A percentile compares a stretch with the other conserved stretches of the same genome.
Evolutionary conservation across 352 stramenopile species (phyloP).

Genomic region (Globisporangium iwayamae): DNA sequence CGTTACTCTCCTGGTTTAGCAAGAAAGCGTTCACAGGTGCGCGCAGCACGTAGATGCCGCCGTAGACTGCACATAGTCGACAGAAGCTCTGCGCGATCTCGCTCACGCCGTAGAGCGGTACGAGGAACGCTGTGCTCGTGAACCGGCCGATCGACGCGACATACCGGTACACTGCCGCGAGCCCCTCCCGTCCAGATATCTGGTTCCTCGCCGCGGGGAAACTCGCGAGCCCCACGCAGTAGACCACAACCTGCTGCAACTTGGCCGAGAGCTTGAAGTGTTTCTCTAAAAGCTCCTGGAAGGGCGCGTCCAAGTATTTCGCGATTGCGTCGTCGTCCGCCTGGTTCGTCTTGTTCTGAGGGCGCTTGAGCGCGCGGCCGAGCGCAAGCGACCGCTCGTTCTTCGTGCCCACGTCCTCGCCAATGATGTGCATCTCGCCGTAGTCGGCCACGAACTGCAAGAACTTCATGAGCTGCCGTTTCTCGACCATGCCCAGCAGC

Average conservation of each 20-base stretch:
- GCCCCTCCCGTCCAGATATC: slow-evolving; percentile 44
- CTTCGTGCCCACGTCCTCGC: slow-evolving; percentile 75
- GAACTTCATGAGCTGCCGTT: slow-evolving; percentile 90
- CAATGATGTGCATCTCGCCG: slow-evolving; percentile 61
- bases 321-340: slow-evolving; percentile 27
- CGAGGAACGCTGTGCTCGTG: slow-evolving; percentile 79
- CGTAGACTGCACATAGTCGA: slow-evolving; percentile 82
- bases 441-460: slow-evolving; percentile 88
- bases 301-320: slow-evolving; percentile 50
- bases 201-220: slow-evolving; percentile 45
- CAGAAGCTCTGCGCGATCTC: slow-evolving; percentile 89
- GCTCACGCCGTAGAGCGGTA: slow-evolving; percentile 79
- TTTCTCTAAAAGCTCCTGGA: slow-evolving; percentile 62
- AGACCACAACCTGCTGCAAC: slow-evolving; percentile 82
- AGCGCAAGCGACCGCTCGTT: slow-evolving; percentile 82
- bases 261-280: slow-evolving; percentile 75
- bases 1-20: slow-evolving; percentile 28
- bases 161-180: slow-evolving; percentile 55
- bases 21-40: slow-evolving; percentile 59
- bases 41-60: slow-evolving; percentile 82
- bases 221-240: slow-evolving; percentile 78
- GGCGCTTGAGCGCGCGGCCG: slow-evolving; percentile 73
- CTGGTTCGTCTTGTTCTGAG: slow-evolving; percentile 83
- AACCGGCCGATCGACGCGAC: slow-evolving; percentile 83
- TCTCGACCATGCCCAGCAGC: slow-evolving; percentile 81